Conservation (phyloP, 164 flowering plant species). For the Magnolia kwangsiensis region DNA sequence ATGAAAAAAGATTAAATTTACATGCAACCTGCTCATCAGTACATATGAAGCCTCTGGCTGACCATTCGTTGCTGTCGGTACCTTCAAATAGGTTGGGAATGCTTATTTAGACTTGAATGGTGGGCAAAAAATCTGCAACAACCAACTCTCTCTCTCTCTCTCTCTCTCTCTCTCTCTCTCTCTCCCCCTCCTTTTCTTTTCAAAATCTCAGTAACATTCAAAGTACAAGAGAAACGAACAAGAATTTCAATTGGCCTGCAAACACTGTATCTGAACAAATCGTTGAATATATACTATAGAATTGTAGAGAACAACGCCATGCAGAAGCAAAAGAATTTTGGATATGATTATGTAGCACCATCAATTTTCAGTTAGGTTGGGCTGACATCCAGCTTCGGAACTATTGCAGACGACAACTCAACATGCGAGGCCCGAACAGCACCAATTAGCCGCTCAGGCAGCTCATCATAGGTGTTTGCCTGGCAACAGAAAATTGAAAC, state of each 20-base stretch:
- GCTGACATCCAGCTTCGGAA: conserved; percentile 62
- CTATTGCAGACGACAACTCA: conserved; percentile 79
- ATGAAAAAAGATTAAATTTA: not conserved
- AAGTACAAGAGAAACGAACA: not conserved
- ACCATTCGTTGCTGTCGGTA: not conserved
- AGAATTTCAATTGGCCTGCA: not conserved
- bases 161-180: not conserved
- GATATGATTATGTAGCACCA: conserved; percentile 4
- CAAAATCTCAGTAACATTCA: not conserved
- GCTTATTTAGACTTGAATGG: not conserved
- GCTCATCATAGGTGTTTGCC: conserved; percentile 80
- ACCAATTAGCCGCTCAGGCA: conserved; percentile 91
- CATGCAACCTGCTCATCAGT: not conserved
- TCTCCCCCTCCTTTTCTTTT: not conserved
- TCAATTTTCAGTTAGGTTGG: conserved; percentile 22
- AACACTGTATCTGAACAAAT: not conserved
- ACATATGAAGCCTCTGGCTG: not conserved
- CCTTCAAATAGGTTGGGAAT: not conserved
- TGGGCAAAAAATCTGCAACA: not conserved
- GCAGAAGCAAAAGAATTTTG: not conserved
- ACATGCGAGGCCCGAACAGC: conserved; percentile 91
- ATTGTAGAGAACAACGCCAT: not conserved
- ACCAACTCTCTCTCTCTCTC: too few relatives aligned
- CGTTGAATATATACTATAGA: not conserved
- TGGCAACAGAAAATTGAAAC: conserved; percentile 20